Evolutionary conservation across 202 grass and related monocot genomes (phyloP).

Genomic region (Schoenoplectus tabernaemontani): DNA sequence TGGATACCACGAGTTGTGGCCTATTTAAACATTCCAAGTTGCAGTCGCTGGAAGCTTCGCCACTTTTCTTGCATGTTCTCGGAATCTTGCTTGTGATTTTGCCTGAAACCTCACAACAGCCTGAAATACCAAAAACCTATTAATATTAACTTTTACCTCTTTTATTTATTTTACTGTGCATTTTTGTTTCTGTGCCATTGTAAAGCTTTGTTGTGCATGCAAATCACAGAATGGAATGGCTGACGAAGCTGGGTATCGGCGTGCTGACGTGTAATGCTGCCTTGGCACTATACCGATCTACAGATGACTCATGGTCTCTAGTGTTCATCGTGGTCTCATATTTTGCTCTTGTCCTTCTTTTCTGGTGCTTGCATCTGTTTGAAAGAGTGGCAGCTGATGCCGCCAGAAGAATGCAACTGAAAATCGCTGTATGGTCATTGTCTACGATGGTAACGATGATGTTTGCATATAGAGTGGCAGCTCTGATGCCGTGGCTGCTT

Average conservation of each 20-base stretch:
- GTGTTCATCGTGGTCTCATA: not conserved
- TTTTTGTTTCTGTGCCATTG: not conserved
- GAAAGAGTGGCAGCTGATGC: not conserved
- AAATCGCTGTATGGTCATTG: slow-evolving; percentile 1
- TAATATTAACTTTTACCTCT: not conserved
- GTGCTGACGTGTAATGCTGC: not conserved
- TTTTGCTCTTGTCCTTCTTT: slow-evolving; percentile 10
- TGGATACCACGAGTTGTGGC: no score
- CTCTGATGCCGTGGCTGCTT: not conserved
- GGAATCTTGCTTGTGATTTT: no score
- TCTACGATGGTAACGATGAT: slow-evolving; percentile 12
- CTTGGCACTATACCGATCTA: slow-evolving; percentile 1
- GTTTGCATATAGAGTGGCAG: slow-evolving; percentile 18
- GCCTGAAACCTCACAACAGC: no score
- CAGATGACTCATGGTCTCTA: not conserved
- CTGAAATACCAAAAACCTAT: not conserved
- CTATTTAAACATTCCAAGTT: no score
- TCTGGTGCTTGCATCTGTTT: slow-evolving; percentile 6
- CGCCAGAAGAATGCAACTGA: not conserved
- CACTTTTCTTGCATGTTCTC: no score
- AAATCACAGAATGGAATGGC: slow-evolving; percentile 1
- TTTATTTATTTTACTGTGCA: not conserved
- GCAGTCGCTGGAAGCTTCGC: no score
- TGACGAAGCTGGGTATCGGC: not conserved
- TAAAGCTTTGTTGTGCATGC: not conserved